Evolutionary conservation across 768 basidiomycete species (phyloP).

Genomic region (Kwoniella pini): DNA sequence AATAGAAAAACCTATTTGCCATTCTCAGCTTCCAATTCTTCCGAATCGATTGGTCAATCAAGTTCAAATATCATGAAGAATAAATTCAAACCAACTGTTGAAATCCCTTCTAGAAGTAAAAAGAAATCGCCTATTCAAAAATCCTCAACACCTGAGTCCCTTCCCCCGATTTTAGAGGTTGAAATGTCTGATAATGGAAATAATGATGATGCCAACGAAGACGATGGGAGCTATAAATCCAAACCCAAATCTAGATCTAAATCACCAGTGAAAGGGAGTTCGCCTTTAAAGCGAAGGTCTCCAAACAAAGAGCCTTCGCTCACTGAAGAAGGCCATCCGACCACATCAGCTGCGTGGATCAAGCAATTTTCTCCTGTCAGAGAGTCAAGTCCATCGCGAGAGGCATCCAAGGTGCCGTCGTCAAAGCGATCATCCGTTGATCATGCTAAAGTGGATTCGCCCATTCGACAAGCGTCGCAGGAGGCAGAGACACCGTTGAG

Average conservation of each 20-base stretch:
- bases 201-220: background rate
- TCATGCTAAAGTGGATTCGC: too few species aligned
- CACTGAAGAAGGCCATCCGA: too few species aligned
- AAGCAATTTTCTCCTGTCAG: background rate
- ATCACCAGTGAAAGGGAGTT: background rate
- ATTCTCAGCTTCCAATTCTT: background rate
- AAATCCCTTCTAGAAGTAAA: background rate
- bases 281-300: background rate
- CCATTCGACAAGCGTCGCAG: too few species aligned
- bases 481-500: too few species aligned
- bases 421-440: too few species aligned
- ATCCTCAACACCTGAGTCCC: background rate
- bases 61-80: background rate
- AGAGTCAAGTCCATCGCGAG: background rate
- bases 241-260: background rate
- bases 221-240: background rate
- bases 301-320: background rate
- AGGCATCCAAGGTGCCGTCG: background rate
- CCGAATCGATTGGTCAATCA: background rate
- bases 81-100: background rate
- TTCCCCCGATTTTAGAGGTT: background rate
- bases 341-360: too few species aligned
- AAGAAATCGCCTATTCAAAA: background rate
- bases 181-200: conserved; percentile 8
- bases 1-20: conserved; percentile 2